Percentiles rank a stretch among this genome's conserved stretches.
phyloP scores from a whole-genome alignment of 805 yeast species.

The Saccharomycopsis sp. region DNA sequence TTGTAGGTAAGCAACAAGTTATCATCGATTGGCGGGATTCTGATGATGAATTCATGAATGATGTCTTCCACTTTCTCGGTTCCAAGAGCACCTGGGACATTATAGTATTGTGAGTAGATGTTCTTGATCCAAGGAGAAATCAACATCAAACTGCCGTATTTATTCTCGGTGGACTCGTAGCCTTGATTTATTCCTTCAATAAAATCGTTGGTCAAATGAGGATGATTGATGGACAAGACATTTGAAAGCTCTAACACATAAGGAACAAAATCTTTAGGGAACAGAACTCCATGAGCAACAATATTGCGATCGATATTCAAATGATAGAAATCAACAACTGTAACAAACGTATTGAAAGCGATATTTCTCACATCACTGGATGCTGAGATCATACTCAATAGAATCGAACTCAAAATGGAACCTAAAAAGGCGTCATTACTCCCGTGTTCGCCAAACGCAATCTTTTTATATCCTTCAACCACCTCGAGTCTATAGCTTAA shows the following conservation, averaged over 20 bases:
- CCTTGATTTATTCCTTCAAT: conserved; percentile 40
- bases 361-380: conserved; percentile 27
- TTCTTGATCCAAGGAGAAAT: conserved; percentile 46
- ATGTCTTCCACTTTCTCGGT: conserved; percentile 42
- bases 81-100: conserved; percentile 36
- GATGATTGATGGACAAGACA: conserved; percentile 40
- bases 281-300: conserved; percentile 43
- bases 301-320: conserved; percentile 39
- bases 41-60: conserved; percentile 42
- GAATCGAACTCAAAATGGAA: conserved; percentile 12
- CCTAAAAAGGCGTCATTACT: conserved; percentile 17
- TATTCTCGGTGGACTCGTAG: conserved; percentile 31
- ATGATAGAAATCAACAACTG: conserved; percentile 37
- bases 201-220: conserved; percentile 47
- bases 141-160: conserved; percentile 17
- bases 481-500: neutral
- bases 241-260: conserved; percentile 45
- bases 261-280: conserved; percentile 49
- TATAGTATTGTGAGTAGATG: conserved; percentile 38
- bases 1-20: conserved; percentile 37
- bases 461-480: neutral
- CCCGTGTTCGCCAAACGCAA: neutral
- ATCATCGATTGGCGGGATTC: conserved; percentile 32
- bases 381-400: conserved; percentile 19
- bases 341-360: conserved; percentile 12